Evolutionary conservation across 1,139 yeast species (phyloP).

Genomic region (Ogataea hybrid): DNA sequence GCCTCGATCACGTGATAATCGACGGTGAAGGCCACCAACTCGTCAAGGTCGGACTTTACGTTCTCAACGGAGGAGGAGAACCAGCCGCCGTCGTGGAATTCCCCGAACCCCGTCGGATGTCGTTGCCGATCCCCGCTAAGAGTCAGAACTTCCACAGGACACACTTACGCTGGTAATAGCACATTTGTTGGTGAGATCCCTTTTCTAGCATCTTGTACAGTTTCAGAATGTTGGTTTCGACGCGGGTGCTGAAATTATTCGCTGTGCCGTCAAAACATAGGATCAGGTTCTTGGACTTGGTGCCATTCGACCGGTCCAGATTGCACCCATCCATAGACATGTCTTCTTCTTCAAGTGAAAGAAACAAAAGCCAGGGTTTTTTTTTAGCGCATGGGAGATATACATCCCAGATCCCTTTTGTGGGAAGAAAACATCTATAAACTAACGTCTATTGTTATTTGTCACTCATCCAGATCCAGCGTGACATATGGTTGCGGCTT

Average conservation of each 20-base stretch:
- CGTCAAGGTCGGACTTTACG: constrained; percentile 36
- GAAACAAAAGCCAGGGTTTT: not conserved
- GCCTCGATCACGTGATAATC: constrained; percentile 57
- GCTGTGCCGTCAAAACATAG: constrained; percentile 66
- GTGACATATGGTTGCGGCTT: not conserved
- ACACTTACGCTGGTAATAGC: constrained; percentile 54
- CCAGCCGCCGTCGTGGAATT: constrained; percentile 22
- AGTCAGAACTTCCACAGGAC: not conserved
- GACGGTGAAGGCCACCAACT: constrained; percentile 51
- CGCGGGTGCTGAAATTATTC: constrained; percentile 53
- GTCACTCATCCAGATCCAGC: constrained; percentile 2
- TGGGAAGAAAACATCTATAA: not conserved
- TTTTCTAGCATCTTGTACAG: constrained; percentile 52
- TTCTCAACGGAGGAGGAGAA: constrained; percentile 22
- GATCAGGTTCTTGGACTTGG: constrained; percentile 39
- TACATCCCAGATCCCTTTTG: not conserved
- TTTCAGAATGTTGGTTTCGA: constrained; percentile 55
- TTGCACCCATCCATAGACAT: constrained; percentile 8
- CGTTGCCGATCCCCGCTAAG: constrained; percentile 56
- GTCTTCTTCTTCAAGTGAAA: constrained; percentile 7
- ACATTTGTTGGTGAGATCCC: constrained; percentile 41
- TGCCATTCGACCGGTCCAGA: not conserved
- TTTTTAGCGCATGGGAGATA: not conserved
- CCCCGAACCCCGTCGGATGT: constrained; percentile 41
- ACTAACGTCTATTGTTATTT: not conserved